Base-by-base conservation (phyloP, 2,329 filamentous ascomycete genomes). In the Apiospora saccharicola region DNA sequence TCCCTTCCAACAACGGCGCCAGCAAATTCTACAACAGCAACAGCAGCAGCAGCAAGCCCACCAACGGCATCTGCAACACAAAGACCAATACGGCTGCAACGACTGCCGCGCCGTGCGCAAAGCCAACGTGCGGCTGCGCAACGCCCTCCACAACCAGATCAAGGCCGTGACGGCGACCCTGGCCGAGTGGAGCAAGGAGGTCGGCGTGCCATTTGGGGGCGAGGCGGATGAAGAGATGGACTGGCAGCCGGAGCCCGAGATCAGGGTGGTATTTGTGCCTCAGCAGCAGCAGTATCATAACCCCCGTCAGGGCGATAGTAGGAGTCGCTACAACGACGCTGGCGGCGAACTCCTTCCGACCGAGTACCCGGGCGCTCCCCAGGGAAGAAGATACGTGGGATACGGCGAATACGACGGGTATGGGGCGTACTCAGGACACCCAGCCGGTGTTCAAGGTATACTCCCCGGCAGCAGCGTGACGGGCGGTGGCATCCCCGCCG, bases 201-300 rank as follows among this genome's bases (percentile, higher is more conserved):
- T 77, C 16, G 78, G 77, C 24, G 76, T 79, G 14, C 72, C 72
- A 34, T 71, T 73, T 69, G 77, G 68, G 2, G 68, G 53, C 19
- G 41, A 71, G 19, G 57, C 57, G 12, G 76, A 37, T 7, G 78
- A 80, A 67, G 78, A 80, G 76, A 80, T 80, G 79, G 79, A 80
- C 74, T 80, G 79, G 79, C 78, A 80, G 77, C 78, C 79, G 1
- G 78, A 80, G 73, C 78, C 78, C n/a, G 76, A 79, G 4, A 72
- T 75, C 13, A 77, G 75, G 44, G 78, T 80, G 7, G n/a, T 80
- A 43, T 67, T 77, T 22, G 22, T 77, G 34, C 44, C 61, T n/a
- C 47, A 67, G 13, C 68, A 46, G 24, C 43, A 41, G n/a, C 61
- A 44, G 19, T 41, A 41, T 10, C 34, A 26, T 4, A 30, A 30